Evolutionary conservation across 2,329 filamentous ascomycete species (phyloP).

Genomic region (Orbilia ellipsospora): DNA sequence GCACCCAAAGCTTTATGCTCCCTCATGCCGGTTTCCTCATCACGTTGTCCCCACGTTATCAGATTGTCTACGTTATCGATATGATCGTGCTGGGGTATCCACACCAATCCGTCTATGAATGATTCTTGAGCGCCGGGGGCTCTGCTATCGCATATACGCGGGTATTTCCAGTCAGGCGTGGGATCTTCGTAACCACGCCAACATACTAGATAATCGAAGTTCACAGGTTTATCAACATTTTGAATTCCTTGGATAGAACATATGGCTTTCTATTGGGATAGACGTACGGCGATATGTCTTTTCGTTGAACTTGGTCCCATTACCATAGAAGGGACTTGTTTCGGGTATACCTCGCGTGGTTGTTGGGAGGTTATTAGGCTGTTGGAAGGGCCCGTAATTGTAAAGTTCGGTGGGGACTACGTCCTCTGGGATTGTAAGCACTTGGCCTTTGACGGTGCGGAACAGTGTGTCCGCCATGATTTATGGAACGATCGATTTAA

Average conservation of each 20-base stretch:
- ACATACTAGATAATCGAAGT: slow-evolving; percentile 21
- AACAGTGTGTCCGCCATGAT: neutral
- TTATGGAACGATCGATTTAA: too few species aligned
- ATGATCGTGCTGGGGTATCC: slow-evolving; percentile 10
- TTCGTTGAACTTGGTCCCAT: neutral
- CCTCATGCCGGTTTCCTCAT: neutral
- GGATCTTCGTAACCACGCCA: slow-evolving; percentile 21
- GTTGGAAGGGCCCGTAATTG: slow-evolving; percentile 19
- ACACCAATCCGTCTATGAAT: slow-evolving; percentile 10
- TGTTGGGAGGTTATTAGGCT: slow-evolving; percentile 12
- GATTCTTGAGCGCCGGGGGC: slow-evolving; percentile 3
- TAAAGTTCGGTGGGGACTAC: slow-evolving; percentile 9
- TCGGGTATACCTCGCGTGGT: slow-evolving; percentile 8
- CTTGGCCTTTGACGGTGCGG: slow-evolving; percentile 17
- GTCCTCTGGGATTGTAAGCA: slow-evolving; percentile 12
- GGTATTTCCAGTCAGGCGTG: slow-evolving; percentile 14
- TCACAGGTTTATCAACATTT: too few species aligned
- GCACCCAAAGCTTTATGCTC: slow-evolving; percentile 15
- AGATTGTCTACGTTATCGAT: slow-evolving; percentile 1
- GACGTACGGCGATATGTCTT: slow-evolving; percentile 19
- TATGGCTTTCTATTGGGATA: neutral
- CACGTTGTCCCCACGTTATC: neutral
- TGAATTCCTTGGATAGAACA: neutral
- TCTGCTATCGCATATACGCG: slow-evolving; percentile 22
- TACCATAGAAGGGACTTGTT: slow-evolving; percentile 29